Evolutionary conservation across 1,139 yeast genomes (phyloP).

Genomic region (Arxiozyma telluris): DNA sequence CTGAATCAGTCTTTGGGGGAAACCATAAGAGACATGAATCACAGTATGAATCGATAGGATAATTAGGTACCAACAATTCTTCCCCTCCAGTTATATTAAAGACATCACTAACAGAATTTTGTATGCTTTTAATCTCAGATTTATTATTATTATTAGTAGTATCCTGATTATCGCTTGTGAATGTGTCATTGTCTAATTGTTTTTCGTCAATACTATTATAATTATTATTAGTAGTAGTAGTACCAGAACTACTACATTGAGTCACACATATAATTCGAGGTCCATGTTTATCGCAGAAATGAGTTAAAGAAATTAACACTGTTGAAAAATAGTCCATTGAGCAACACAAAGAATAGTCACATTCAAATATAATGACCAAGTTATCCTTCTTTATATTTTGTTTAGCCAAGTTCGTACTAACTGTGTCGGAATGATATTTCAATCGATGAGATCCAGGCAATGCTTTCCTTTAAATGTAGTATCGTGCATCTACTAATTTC

Average conservation of each 20-base stretch:
- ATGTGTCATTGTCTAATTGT: neutral
- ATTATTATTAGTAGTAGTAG: neutral
- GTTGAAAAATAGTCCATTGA: slow-evolving; percentile 4
- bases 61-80: slow-evolving; percentile 26
- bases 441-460: too few relatives aligned
- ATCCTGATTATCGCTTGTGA: too few relatives aligned
- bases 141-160: too few relatives aligned
- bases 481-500: too few relatives aligned
- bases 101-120: neutral
- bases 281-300: slow-evolving; percentile 82
- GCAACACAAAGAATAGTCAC: neutral
- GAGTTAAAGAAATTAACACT: slow-evolving; percentile 49
- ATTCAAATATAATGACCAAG: neutral
- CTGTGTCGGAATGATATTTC: too few relatives aligned
- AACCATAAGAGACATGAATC: slow-evolving; percentile 47
- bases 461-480: too few relatives aligned
- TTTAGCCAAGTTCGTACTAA: too few relatives aligned
- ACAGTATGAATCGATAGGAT: slow-evolving; percentile 42
- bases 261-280: slow-evolving; percentile 72
- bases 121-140: neutral
- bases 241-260: slow-evolving; percentile 30
- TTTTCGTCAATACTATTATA: neutral
- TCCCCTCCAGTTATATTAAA: slow-evolving; percentile 11
- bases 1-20: slow-evolving; percentile 28
- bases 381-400: neutral